Evolutionary conservation across 441 rosid genomes (phyloP), one percentile per base, ranked within the genome.

Genomic region (Jatropha multifida): DNA sequence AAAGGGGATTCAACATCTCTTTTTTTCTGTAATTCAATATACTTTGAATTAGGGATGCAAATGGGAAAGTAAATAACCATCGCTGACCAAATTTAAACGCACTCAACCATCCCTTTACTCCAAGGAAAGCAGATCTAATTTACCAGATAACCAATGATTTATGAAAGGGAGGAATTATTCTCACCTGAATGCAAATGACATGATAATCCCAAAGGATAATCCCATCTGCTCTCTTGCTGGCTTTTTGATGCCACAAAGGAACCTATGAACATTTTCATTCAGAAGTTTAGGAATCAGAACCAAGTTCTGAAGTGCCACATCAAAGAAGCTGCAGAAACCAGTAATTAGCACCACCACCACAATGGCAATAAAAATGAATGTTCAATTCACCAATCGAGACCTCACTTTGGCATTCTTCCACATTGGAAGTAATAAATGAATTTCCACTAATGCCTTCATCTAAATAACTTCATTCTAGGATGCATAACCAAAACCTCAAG

Each of bases 241-340:
- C 95, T 86, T 91, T 89, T 77, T 91, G 96, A 89, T 94, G 86
- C 98, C 98, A 94, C 48, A 91, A 76, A 18, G 98, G 97, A 78
- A 91, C 82, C 97, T 94, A 73, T 73, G 81, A 27, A 61, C 74
- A 20, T 14, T 56, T 64, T 41, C 44, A 58, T 65, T 62, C 13
- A 15, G 63, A 71, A 76, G 58, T 52, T 52, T 7, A 12, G n/a
- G 14, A 54, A 64, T 55, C 51, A 69, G 38, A 48, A 70, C 51
- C 65, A 68, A 60, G 63, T 61, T 32, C 42, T 13, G 44, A 8
- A 32, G 32, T 12, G 42, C 14, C 65, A 59, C 14, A 62, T 20
- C 18, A 5, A 65, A 70, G 11, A 49, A 44, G 38, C 54, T 23
- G 11, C 7, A 14, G 49, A 5, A 3, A 18, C 55, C 17, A 48